Percentiles rank a stretch among this genome's conserved stretches.
phyloP scores from a whole-genome alignment of 1,284 basidiomycete genomes.

The Melampsora larici-populina region DNA sequence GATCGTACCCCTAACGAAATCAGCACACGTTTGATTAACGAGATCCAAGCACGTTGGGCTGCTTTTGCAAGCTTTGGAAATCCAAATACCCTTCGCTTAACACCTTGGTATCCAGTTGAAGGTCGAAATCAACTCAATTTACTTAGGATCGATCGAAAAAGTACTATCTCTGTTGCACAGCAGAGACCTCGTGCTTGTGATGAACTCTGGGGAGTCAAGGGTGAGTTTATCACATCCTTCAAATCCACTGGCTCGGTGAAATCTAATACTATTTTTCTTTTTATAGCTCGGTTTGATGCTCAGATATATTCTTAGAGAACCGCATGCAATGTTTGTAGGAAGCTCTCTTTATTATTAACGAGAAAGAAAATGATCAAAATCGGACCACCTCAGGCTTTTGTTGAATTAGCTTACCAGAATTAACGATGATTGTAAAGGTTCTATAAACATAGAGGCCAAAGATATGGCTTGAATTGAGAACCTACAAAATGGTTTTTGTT shows the following conservation, averaged over 20 bases:
- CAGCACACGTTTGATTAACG: slow-evolving; percentile 62
- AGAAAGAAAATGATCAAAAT: not conserved
- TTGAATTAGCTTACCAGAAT: not conserved
- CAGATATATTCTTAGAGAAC: not conserved
- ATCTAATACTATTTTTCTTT: not conserved
- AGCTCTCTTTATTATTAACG: not conserved
- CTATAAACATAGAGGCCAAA: not conserved
- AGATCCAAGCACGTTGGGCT: slow-evolving; percentile 67
- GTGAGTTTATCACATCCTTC: not conserved
- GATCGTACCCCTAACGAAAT: slow-evolving; percentile 57
- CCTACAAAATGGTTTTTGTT: no score
- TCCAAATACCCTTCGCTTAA: slow-evolving; percentile 58
- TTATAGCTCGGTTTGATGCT: not conserved
- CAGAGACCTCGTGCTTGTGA: slow-evolving; percentile 39
- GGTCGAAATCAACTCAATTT: slow-evolving; percentile 11
- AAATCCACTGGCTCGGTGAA: not conserved
- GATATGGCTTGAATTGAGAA: not conserved
- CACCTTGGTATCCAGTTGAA: slow-evolving; percentile 17
- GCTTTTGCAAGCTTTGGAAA: slow-evolving; percentile 64
- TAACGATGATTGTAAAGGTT: not conserved
- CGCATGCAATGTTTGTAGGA: not conserved
- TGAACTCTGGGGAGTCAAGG: slow-evolving; percentile 27
- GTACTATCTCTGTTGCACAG: not conserved
- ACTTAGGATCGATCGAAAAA: not conserved
- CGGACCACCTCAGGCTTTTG: not conserved